phyloP scores from a whole-genome alignment of 2,329 filamentous ascomycete species.

The Ascocoryne sarcoides region DNA sequence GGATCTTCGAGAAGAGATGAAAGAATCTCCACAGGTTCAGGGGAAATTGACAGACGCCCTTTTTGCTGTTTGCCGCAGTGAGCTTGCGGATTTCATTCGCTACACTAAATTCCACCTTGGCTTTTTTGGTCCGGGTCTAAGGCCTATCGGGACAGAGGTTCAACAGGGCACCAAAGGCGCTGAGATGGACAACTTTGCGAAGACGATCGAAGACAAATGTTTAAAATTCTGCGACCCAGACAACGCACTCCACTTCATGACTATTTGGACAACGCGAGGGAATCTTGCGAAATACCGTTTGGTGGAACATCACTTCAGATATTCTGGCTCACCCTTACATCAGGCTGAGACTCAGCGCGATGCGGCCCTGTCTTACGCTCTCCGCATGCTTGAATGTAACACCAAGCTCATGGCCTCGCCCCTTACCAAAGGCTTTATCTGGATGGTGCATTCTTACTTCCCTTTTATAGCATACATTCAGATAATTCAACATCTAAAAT shows the following conservation, averaged over 20 bases:
- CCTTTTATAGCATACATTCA: slow-evolving; percentile 29
- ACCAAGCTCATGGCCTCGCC: slow-evolving; percentile 25
- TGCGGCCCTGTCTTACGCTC: slow-evolving; percentile 26
- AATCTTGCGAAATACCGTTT: slow-evolving; percentile 24
- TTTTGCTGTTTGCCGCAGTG: slow-evolving; percentile 47
- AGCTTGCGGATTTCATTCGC: slow-evolving; percentile 40
- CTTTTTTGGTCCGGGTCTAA: slow-evolving; percentile 16
- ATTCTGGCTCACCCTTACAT: slow-evolving; percentile 11
- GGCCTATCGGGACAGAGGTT: slow-evolving; percentile 12
- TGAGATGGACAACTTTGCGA: slow-evolving; percentile 29
- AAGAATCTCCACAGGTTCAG: slow-evolving; percentile 41
- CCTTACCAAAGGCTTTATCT: slow-evolving; percentile 25
- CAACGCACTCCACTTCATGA: slow-evolving; percentile 30
- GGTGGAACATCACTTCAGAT: slow-evolving; percentile 22
- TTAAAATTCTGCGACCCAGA: slow-evolving; percentile 34
- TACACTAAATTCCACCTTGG: slow-evolving; percentile 19
- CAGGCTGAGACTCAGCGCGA: slow-evolving; percentile 24
- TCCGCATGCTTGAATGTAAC: slow-evolving; percentile 28
- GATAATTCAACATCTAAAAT: slow-evolving; percentile 25
- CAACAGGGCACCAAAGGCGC: slow-evolving; percentile 8
- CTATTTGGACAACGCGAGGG: slow-evolving; percentile 21
- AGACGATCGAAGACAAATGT: slow-evolving; percentile 33
- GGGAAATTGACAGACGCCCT: slow-evolving; percentile 50
- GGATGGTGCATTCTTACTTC: slow-evolving; percentile 27
- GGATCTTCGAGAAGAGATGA: slow-evolving; percentile 48